Conservation (phyloP, 140 eudicot genomes). For the Oenanthe javanica region DNA sequence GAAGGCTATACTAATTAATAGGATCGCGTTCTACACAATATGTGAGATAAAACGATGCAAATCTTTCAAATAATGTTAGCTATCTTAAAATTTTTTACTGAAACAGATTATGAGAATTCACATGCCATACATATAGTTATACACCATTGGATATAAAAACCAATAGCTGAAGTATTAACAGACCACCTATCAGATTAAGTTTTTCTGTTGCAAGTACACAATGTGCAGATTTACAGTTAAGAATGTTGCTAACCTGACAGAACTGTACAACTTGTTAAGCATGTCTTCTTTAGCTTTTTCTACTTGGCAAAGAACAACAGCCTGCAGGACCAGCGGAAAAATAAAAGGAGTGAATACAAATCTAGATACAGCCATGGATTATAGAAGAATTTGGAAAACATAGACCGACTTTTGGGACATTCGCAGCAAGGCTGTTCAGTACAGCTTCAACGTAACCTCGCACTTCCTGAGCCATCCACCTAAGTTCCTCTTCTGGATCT, state of each 20-base stretch:
- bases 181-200: background rate
- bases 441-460: conserved; percentile 99
- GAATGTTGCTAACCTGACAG: conserved; percentile 58
- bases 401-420: conserved; percentile 79
- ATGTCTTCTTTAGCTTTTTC: conserved; percentile 97
- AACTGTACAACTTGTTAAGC: conserved; percentile 87
- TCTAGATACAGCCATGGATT: background rate
- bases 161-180: background rate
- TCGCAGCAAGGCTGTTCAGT: conserved; percentile 96
- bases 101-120: background rate
- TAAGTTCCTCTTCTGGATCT: conserved; percentile 97
- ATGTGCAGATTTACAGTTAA: background rate
- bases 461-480: conserved; percentile 99
- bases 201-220: background rate
- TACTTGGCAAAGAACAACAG: conserved; percentile 92
- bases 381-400: background rate
- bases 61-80: background rate
- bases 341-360: background rate
- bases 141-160: background rate
- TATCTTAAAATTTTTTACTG: background rate
- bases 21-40: background rate
- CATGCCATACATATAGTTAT: background rate
- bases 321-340: conserved; percentile 37
- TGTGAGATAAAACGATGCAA: background rate
- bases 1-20: background rate